Base-by-base conservation (phyloP, 2,329 filamentous ascomycete species). In the Neonectria ditissima region DNA sequence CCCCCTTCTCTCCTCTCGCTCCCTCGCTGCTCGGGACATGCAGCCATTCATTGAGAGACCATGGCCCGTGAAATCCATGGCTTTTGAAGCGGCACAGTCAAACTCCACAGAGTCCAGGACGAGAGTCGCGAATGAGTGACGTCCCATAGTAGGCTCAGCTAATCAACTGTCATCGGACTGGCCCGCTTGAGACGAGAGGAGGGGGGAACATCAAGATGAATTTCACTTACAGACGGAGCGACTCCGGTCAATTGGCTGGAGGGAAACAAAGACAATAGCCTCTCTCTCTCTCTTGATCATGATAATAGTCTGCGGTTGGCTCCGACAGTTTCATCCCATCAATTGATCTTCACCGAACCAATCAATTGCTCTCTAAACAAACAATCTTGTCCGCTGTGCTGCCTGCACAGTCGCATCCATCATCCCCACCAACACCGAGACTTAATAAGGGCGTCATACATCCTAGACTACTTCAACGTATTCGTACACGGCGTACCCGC, bases 401-500 rank as follows among this genome's bases (percentile, higher is more conserved):
- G 47, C 47, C 47, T 50, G 47, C 47, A 41, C 8, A 32, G 47
- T 50, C n/a, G 47, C 47, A 32, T 22, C 28, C 10, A 32, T 48
- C 9, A 48, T 50, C 47, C n/a, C 47, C 47, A 50, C 47, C 47
- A 30, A 14, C 26, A 20, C 28, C 28, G 28, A 41, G 37, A 41
- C 24, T 6, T 26, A 26, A 26, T 26, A 26, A 41, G 37, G n/a
- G 47, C 28, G 24, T 32, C 41, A 26, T 30, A 9, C 44, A 57
- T 41, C 37, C 32, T 30, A 44, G 28, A 43, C 54, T 39, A 22
- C 39, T 48, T 28, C 20, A 51, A 41, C 37, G 37, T 41, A 41
- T 41, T 41, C 37, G 37, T 43, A 68, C 66, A 69, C 65, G 62
- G 41, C 55, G 37, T 30, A 43, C 66, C 58, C 62, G 65, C 65